These are phyloP conservation scores for Ogataea hybrid DNA, from an alignment of 1,139 yeast species.

Conservation along the genomic window DNA sequence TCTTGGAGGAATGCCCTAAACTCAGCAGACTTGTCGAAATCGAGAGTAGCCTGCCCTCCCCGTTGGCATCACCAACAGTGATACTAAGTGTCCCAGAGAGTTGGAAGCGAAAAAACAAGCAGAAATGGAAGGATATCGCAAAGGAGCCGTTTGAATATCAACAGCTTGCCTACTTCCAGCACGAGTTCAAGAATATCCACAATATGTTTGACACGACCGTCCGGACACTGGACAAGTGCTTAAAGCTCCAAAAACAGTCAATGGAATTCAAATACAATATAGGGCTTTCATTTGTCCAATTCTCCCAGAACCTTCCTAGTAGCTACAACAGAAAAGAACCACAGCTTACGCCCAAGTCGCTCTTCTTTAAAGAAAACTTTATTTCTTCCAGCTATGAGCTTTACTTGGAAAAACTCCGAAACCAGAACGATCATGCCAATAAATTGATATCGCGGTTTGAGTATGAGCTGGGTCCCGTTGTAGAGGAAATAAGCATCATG, in stretches of 20 bases:
- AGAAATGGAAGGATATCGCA: constrained; percentile 22
- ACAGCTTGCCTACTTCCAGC: constrained; percentile 16
- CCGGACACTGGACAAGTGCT: constrained; percentile 8
- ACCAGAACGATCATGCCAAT: constrained; percentile 13
- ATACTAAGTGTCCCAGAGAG: constrained; percentile 19
- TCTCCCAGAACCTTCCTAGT: constrained; percentile 10
- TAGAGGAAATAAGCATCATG: constrained; percentile 6
- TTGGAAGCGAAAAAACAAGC: constrained; percentile 23
- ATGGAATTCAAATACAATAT: constrained; percentile 14
- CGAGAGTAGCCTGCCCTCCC: background rate
- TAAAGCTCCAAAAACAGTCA: constrained; percentile 14
- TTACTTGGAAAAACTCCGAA: constrained; percentile 14
- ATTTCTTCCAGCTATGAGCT: constrained; percentile 23
- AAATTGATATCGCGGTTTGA: constrained; percentile 15
- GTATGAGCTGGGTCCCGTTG: constrained; percentile 8
- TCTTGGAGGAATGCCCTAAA: constrained; percentile 1
- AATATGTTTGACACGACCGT: constrained; percentile 6
- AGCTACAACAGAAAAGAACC: background rate
- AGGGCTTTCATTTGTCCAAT: constrained; percentile 15
- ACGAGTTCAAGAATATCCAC: constrained; percentile 12
- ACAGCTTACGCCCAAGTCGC: constrained; percentile 23
- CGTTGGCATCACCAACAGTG: constrained; percentile 11
- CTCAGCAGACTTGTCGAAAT: background rate
- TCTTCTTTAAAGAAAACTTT: constrained; percentile 22
- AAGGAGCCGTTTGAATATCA: constrained; percentile 18